Evolutionary conservation across 305 asterid genomes (phyloP).

Genomic region (Fraxinus latifolia): DNA sequence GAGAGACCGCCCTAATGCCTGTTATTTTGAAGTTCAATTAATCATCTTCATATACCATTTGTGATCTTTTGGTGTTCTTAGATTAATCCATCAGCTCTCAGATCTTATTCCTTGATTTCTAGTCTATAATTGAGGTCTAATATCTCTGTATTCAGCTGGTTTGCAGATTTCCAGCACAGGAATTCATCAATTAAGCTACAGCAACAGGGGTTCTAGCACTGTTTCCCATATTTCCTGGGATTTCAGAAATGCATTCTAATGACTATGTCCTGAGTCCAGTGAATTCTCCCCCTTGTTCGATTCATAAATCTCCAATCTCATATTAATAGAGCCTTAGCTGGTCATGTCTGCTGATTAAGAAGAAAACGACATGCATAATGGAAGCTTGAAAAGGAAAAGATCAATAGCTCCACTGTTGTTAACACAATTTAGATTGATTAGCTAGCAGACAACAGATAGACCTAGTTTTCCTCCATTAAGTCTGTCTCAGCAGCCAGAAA

Average conservation of each 20-base stretch:
- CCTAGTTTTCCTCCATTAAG: conserved; percentile 7
- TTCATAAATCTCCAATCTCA: not conserved
- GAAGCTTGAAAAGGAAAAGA: not conserved
- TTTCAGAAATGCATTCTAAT: not conserved
- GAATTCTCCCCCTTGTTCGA: not conserved
- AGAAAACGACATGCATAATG: not conserved
- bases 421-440: not conserved
- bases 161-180: too few species aligned
- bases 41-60: too few species aligned
- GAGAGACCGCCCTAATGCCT: too few species aligned
- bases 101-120: too few species aligned
- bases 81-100: too few species aligned
- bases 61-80: too few species aligned
- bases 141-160: too few species aligned
- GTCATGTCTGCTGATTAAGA: not conserved
- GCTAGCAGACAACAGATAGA: not conserved
- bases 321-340: not conserved
- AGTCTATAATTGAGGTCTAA: too few species aligned
- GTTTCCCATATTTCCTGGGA: not conserved
- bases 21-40: too few species aligned
- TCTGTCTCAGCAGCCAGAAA: conserved; percentile 13
- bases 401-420: not conserved
- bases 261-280: not conserved
- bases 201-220: not conserved
- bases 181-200: too few species aligned